Percentiles rank a stretch among this genome's conserved stretches.
Evolutionary conservation across 768 basidiomycete genomes (phyloP).

Genomic region (Roridomyces roridus): DNA sequence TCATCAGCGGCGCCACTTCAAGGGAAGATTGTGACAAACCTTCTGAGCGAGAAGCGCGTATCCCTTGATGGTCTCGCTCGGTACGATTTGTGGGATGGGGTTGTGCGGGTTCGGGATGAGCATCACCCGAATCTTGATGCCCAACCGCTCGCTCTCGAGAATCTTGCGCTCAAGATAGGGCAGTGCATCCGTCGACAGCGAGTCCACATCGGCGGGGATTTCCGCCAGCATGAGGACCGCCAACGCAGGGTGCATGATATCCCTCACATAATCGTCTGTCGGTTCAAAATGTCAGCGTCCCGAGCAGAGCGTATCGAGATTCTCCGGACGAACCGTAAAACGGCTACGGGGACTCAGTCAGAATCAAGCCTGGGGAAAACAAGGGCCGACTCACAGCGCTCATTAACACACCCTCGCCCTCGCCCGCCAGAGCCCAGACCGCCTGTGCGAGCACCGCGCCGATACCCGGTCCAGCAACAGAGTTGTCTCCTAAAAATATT

Average conservation of each 20-base stretch:
- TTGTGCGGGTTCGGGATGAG: conserved; percentile 39
- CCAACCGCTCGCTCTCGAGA: conserved; percentile 16
- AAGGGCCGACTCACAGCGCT: conserved; percentile 8
- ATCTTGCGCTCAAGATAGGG: conserved; percentile 27
- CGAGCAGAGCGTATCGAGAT: neutral
- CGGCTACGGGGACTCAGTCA: conserved; percentile 1
- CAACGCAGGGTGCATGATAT: conserved; percentile 15
- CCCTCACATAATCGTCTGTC: conserved; percentile 21
- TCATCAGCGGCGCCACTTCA: neutral
- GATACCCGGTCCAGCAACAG: conserved; percentile 19
- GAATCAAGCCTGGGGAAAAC: neutral
- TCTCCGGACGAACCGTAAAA: neutral
- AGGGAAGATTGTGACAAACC: neutral
- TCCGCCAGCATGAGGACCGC: conserved; percentile 11
- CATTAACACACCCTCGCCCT: conserved; percentile 20
- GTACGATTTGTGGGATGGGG: conserved; percentile 30
- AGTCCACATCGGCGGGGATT: conserved; percentile 6
- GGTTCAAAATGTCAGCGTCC: neutral
- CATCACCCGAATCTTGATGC: conserved; percentile 29
- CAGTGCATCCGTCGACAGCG: conserved; percentile 21
- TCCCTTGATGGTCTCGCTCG: conserved; percentile 26
- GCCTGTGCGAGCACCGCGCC: conserved; percentile 20
- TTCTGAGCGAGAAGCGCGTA: conserved; percentile 25
- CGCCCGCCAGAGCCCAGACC: conserved; percentile 16
- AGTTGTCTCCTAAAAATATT: conserved; percentile 19